Conservation (phyloP, 1,284 basidiomycete genomes). For the Butyriboletus appendiculatus region DNA sequence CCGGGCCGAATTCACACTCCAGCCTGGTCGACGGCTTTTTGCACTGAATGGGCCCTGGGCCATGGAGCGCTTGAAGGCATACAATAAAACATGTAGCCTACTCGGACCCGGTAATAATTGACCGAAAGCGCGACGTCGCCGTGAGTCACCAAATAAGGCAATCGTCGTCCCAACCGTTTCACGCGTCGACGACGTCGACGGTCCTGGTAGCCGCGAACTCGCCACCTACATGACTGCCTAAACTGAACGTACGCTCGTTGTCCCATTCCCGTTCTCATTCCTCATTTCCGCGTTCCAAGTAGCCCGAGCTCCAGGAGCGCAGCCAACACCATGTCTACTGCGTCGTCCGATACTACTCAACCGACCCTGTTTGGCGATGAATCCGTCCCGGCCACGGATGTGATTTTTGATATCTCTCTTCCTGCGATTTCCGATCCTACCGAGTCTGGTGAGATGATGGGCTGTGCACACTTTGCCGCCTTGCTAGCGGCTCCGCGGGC, state of each 20-base stretch:
- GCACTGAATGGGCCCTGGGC: neutral
- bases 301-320: neutral
- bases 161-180: neutral
- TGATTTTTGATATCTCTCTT: slow-evolving; percentile 6
- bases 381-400: slow-evolving; percentile 9
- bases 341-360: slow-evolving; percentile 31
- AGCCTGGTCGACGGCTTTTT: neutral
- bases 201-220: neutral
- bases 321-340: slow-evolving; percentile 29
- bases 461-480: slow-evolving; percentile 24
- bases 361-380: slow-evolving; percentile 35
- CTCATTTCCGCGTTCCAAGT: neutral
- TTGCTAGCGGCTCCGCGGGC: slow-evolving; percentile 32
- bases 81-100: slow-evolving; percentile 1
- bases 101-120: too few species aligned
- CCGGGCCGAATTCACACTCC: neutral
- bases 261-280: neutral
- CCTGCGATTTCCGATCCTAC: slow-evolving; percentile 11
- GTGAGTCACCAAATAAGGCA: slow-evolving; percentile 17
- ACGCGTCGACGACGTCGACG: slow-evolving; percentile 1
- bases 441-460: slow-evolving; percentile 11
- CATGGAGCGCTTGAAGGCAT: slow-evolving; percentile 2
- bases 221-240: slow-evolving; percentile 2
- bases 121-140: neutral
- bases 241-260: neutral